Base-by-base conservation (phyloP, 352 stramenopile genomes). In the Sclerospora graminicola region DNA sequence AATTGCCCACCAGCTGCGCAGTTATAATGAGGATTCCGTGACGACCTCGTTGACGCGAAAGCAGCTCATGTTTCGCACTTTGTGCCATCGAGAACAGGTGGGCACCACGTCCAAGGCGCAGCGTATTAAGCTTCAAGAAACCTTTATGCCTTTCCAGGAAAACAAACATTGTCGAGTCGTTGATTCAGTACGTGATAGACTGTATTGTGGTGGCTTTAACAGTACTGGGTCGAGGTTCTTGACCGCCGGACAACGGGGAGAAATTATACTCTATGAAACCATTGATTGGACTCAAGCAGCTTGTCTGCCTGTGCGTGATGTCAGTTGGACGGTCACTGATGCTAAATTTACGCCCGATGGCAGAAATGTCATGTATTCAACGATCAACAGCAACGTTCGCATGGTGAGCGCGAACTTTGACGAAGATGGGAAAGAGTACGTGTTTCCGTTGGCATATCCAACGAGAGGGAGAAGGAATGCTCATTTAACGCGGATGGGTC, bases 191-290 rank as follows among this genome's bases (percentile, higher is more conserved):
- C 59, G 58, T 24, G 72, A 87, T 18, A 60, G 80, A 26, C 71
- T 92, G 5, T 89, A 92, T 45, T 92, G 80, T 34, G 77, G 77
- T 19, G 73, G 66, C 1, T 89, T 92, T 41, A 86, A 84, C 45
- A 82, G 63, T 37, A 76, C 70, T 0, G 80, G 80, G 14, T 59
- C 63, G 8, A 61, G 57, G 15, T 89, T 92, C 54, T 51, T 92
- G 1, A 73, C 78, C 0, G 80, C 80, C 0, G 80, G 77, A 1
- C 77, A 92, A 45, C 50, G 66, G 11, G 59, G 65, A 0, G 71
- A 86, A 52, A 81, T 92, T 38, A 36, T 77, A 31, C 24, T 89
- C 8, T 92, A 89, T 45, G 65, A 89, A 52, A 88, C 77, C 0
- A 62, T 71, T 24, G 67, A 69, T 21, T 92, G 81, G 81, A 59